Evolutionary conservation across 108 stramenopile species (phyloP), one percentile per base, ranked within the genome.

Genomic region (Skeletonema tropicum): DNA sequence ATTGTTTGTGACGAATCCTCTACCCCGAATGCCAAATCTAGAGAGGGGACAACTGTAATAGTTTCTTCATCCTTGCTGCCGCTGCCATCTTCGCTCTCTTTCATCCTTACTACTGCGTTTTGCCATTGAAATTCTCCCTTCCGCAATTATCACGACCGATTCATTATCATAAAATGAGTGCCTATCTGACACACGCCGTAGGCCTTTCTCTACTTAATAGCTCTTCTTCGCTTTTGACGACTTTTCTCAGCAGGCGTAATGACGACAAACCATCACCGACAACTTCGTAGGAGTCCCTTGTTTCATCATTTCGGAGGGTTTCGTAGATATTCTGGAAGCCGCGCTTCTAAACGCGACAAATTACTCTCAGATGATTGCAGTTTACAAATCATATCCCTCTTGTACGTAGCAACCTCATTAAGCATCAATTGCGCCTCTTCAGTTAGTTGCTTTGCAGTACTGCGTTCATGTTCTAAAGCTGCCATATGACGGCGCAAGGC

Each of bases 241-340:
- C 65, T 46, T 81, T 88, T 60, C 74, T 80, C 17, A 84, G 68
- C 29, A 86, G 38, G 57, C 84, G 76, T 5, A 94, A 64, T 52
- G 86, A 77, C 0, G 67, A 67, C 9, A 94, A 67, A n/a, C 85
- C 86, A 23, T 88, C 84, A 14, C 93, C 93, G 19, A 94, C 82
- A 14, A 92, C 17, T 30, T 92, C 86, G 64, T 80, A 74, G 2
- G 71, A 29, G 26, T 62, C 64, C 26, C 64, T 71, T 19, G 49
- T 57, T 2, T 77, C 59, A 14, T 72, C 76, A 31, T 80, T 60
- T 38, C 74, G 64, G 3, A 85, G 60, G 10, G 74, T 68, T 46
- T 86, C 64, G 68, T 79, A 89, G 23, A 79, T 73, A 45, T 30
- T 49, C 72, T 82, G 75, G 75, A 4, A 94, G 71, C 25, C 84